Conservation (phyloP, 495 filamentous ascomycete species). For the Patellaria atrata region DNA sequence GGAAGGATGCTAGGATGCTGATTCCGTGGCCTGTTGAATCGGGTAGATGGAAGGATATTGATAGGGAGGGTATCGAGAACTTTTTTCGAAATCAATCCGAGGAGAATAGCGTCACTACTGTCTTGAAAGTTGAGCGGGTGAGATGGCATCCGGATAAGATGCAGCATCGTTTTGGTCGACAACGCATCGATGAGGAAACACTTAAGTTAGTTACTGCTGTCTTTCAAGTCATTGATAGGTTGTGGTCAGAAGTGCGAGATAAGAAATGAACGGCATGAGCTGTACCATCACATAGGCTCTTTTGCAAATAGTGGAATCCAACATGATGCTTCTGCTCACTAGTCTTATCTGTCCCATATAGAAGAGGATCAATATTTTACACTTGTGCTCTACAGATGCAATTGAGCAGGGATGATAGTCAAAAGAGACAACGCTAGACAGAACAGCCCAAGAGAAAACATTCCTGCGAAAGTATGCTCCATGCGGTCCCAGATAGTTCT, state of each 20-base stretch:
- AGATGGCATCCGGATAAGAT: conserved; percentile 98
- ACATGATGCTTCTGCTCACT: too few species aligned
- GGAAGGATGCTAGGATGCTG: conserved; percentile 1
- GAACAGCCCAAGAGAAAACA: too few species aligned
- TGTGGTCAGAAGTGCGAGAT: conserved; percentile 43
- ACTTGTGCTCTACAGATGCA: too few species aligned
- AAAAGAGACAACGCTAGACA: too few species aligned
- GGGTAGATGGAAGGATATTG: conserved; percentile 45
- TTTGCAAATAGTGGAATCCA: too few species aligned
- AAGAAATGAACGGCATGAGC: too few species aligned
- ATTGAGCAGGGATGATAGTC: too few species aligned
- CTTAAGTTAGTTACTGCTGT: conserved; percentile 75
- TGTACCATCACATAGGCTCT: too few species aligned
- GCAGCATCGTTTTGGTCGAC: conserved; percentile 67
- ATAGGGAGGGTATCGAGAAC: conserved; percentile 42
- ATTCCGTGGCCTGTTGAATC: conserved; percentile 72
- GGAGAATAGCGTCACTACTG: conserved; percentile 21
- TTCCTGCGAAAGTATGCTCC: too few species aligned
- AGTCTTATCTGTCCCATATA: too few species aligned
- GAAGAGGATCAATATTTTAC: too few species aligned
- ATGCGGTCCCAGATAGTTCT: too few species aligned
- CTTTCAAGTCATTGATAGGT: conserved; percentile 75
- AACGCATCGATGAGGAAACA: conserved; percentile 47
- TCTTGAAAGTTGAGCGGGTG: conserved; percentile 73
- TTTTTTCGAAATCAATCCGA: conserved; percentile 44